Conservation (phyloP, 2,329 filamentous ascomycete genomes). For the Diaporthe ilicicola region DNA sequence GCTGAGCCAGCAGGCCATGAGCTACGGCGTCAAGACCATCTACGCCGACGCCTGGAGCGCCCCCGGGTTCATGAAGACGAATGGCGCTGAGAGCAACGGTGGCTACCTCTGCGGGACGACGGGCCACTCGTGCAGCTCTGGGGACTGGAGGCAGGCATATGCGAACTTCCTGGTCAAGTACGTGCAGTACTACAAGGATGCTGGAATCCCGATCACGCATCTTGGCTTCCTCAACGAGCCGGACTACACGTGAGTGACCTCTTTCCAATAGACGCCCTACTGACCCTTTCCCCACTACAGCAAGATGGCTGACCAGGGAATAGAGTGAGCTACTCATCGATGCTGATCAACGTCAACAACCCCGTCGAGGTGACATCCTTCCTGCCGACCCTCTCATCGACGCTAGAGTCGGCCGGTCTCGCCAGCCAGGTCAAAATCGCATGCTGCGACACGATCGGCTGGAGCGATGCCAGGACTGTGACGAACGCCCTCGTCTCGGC, state of each 20-base stretch:
- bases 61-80: constrained; percentile 61
- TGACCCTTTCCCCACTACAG: too few species aligned
- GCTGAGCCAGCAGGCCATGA: constrained; percentile 48
- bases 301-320: too few species aligned
- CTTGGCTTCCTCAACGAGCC: constrained; percentile 59
- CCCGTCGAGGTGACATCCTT: constrained; percentile 74
- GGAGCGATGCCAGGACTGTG: constrained; percentile 41
- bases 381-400: constrained; percentile 55
- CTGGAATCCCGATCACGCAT: constrained; percentile 54
- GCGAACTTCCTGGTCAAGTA: constrained; percentile 58
- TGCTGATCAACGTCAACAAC: constrained; percentile 80
- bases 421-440: constrained; percentile 44
- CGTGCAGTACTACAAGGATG: constrained; percentile 53
- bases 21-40: constrained; percentile 50
- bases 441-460: constrained; percentile 51
- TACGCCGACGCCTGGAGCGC: constrained; percentile 61
- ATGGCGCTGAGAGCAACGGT: constrained; percentile 51
- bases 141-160: constrained; percentile 58
- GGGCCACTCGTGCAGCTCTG: constrained; percentile 47
- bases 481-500: constrained; percentile 17
- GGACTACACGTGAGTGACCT: constrained; percentile 42
- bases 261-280: too few species aligned
- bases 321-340: constrained; percentile 51
- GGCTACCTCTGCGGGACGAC: constrained; percentile 56
- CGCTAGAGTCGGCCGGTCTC: constrained; percentile 44